phyloP scores from a whole-genome alignment of 1,284 basidiomycete species.

The Trametes sp. region DNA sequence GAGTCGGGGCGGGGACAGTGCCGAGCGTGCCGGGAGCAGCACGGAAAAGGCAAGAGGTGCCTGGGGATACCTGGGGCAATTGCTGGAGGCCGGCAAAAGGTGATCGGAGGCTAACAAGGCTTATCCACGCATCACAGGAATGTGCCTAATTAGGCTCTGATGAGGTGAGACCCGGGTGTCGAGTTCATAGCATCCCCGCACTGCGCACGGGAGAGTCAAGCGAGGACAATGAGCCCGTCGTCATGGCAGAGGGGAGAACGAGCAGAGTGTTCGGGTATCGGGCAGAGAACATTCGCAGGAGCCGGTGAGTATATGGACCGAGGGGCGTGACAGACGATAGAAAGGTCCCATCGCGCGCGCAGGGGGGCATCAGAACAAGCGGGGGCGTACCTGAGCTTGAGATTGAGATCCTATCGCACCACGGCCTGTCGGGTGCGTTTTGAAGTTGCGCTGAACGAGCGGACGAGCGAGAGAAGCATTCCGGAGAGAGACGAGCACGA shows the following conservation, averaged over 20 bases:
- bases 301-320: not conserved
- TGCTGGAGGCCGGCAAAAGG: no score
- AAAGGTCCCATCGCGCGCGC: constrained; percentile 1
- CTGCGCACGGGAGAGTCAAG: not conserved
- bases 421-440: not conserved
- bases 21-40: no score
- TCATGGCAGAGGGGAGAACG: not conserved
- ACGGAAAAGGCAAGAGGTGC: no score
- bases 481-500: not conserved
- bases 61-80: no score
- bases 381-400: not conserved
- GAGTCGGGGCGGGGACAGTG: no score
- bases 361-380: not conserved
- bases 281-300: not conserved
- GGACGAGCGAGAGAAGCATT: not conserved
- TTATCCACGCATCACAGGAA: no score
- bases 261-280: not conserved
- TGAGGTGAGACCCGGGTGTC: no score
- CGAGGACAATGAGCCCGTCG: not conserved
- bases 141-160: no score
- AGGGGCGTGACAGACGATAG: not conserved
- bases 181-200: no score
- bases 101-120: no score
- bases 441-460: no score
- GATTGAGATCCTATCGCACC: not conserved